Evolutionary conservation across 768 basidiomycete genomes (phyloP).

Genomic region (Tulasnella sp.): DNA sequence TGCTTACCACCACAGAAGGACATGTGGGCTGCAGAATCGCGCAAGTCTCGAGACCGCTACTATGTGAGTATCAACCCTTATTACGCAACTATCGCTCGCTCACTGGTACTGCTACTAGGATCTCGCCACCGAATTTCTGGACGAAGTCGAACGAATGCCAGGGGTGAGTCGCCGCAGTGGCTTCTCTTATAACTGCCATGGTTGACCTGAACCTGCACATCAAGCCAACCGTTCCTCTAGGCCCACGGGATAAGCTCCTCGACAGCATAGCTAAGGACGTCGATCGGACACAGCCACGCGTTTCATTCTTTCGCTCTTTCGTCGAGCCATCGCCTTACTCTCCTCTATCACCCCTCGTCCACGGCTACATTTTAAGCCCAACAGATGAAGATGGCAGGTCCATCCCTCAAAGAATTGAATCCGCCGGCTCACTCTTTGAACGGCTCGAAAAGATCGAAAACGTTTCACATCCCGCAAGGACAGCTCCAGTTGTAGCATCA

Average conservation of each 20-base stretch:
- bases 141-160: constrained; percentile 12
- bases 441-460: constrained; percentile 11
- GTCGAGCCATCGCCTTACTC: constrained; percentile 2
- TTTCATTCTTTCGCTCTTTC: constrained; percentile 19
- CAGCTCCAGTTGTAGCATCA: neutral
- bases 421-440: constrained; percentile 3
- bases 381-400: neutral
- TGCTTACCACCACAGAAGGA: constrained; percentile 14
- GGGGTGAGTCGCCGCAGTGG: constrained; percentile 4
- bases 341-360: neutral
- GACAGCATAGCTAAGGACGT: constrained; percentile 21
- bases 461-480: neutral
- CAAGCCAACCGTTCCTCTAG: constrained; percentile 15
- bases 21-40: constrained; percentile 5
- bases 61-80: constrained; percentile 8
- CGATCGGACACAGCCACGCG: constrained; percentile 19
- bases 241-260: constrained; percentile 17
- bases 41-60: constrained; percentile 1
- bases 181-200: neutral
- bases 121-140: constrained; percentile 16
- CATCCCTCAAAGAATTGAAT: neutral
- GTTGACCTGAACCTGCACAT: neutral
- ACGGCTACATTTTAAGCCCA: neutral
- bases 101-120: neutral
- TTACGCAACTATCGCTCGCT: neutral